Conservation (phyloP, 2,329 filamentous ascomycete genomes). For the Raffaelea arxii region DNA sequence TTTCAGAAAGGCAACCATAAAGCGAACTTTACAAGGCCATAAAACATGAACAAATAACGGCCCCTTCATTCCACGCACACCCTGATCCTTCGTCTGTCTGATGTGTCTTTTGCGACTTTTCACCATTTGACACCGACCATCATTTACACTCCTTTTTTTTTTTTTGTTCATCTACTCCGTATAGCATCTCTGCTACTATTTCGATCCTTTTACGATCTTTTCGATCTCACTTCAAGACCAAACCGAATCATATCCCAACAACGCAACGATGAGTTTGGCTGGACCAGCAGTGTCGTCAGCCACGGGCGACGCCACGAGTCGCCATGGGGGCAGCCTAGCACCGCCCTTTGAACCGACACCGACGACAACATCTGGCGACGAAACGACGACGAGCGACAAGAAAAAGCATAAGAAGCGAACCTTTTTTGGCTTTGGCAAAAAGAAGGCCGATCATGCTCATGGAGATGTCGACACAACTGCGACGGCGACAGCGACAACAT, state of each 20-base stretch:
- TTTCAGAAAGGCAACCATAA: background rate
- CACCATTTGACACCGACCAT: no score
- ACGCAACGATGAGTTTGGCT: constrained; percentile 9
- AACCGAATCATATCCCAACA: no score
- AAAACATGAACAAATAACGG: constrained; percentile 4
- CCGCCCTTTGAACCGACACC: constrained; percentile 12
- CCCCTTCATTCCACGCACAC: constrained; percentile 2
- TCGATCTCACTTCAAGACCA: no score
- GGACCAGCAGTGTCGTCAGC: constrained; percentile 8
- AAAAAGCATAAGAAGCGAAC: constrained; percentile 23
- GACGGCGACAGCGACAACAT: background rate
- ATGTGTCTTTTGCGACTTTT: no score
- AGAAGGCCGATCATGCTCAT: constrained; percentile 30
- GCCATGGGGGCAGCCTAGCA: constrained; percentile 9
- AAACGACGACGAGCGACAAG: constrained; percentile 16
- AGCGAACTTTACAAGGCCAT: background rate
- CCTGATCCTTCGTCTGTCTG: background rate
- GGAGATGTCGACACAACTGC: constrained; percentile 17
- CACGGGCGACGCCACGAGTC: constrained; percentile 4
- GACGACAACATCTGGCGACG: constrained; percentile 4
- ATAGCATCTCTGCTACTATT: no score
- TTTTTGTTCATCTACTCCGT: no score
- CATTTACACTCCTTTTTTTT: no score
- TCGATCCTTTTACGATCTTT: no score
- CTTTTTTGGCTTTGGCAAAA: constrained; percentile 21